Conservation (phyloP, 257 asterid species). For the Fraxinus americana region DNA sequence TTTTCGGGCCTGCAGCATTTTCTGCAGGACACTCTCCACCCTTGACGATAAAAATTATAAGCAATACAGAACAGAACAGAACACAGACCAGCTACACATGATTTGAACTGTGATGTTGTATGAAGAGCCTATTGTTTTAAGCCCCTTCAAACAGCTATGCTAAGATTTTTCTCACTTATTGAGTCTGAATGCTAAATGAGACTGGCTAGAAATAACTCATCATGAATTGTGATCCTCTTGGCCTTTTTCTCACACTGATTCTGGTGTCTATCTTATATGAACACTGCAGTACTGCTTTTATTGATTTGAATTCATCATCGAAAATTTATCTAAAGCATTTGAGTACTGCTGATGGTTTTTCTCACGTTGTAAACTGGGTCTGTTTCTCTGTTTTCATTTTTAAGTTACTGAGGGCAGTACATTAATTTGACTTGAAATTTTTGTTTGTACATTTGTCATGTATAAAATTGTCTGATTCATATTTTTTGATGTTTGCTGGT, state of each 20-base stretch:
- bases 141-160: background rate
- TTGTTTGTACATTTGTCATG: background rate
- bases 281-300: background rate
- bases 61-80: background rate
- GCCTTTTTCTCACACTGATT: background rate
- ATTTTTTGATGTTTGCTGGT: slow-evolving; percentile 4
- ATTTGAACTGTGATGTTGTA: background rate
- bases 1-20: background rate
- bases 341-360: background rate
- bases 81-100: background rate
- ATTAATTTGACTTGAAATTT: slow-evolving; percentile 7
- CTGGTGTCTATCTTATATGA: background rate
- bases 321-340: background rate
- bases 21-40: background rate
- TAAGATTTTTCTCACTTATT: background rate
- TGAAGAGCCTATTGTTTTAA: background rate
- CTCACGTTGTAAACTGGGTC: background rate
- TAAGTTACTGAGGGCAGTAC: background rate
- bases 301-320: background rate
- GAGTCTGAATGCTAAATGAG: background rate
- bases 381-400: background rate
- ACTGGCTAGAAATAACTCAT: background rate
- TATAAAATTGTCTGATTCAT: background rate
- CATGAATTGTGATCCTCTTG: background rate
- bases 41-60: background rate